A percentile compares a stretch with the other conserved stretches of the same genome.
Evolutionary conservation across 768 basidiomycete genomes (phyloP).

Genomic region (Leccinum pellstonianum): DNA sequence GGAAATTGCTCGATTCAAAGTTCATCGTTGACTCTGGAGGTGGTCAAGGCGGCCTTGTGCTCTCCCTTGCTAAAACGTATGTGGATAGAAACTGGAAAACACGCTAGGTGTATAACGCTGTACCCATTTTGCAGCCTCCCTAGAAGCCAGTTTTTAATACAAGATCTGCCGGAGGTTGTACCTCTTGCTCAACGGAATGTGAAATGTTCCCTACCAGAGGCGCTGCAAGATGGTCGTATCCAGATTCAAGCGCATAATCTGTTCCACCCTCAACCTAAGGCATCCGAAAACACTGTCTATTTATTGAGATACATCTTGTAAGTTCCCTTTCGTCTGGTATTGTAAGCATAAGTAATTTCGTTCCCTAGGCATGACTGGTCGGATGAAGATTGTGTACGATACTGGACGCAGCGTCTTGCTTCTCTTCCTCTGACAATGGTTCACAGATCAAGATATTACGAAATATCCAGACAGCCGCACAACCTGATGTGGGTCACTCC

Average conservation of each 20-base stretch:
- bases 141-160: background rate
- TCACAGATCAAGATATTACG: background rate
- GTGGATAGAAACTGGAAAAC: background rate
- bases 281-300: background rate
- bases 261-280: background rate
- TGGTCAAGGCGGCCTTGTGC: background rate
- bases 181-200: background rate
- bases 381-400: constrained; percentile 6
- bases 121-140: background rate
- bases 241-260: constrained; percentile 1
- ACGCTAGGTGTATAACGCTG: background rate
- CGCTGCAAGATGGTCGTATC: constrained; percentile 1
- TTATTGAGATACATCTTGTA: background rate
- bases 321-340: background rate
- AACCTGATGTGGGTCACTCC: background rate
- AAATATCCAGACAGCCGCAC: background rate
- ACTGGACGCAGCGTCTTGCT: background rate
- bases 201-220: background rate
- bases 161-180: background rate
- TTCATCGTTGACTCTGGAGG: background rate
- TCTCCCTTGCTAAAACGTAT: constrained; percentile 2
- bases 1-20: background rate
- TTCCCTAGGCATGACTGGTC: constrained; percentile 2
- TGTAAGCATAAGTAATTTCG: background rate
- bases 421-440: background rate